phyloP scores from a whole-genome alignment of 1,284 basidiomycete genomes.

The Apiotrichum gamsii region DNA sequence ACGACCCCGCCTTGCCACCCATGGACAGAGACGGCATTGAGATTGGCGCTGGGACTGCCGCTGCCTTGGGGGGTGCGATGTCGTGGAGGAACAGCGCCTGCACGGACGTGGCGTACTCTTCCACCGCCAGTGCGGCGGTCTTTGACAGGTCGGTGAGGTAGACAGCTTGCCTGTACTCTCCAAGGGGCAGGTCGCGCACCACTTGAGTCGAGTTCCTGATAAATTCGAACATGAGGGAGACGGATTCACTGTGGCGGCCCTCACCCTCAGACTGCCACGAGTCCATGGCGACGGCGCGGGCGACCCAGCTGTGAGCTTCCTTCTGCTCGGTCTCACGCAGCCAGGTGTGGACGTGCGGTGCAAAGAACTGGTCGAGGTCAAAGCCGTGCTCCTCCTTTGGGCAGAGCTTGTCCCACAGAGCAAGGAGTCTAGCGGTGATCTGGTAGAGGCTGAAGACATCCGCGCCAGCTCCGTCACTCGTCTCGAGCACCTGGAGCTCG shows the following conservation, averaged over 20 bases:
- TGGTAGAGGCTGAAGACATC: slow-evolving; percentile 45
- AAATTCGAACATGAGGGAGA: slow-evolving; percentile 46
- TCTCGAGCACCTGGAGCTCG: slow-evolving; percentile 42
- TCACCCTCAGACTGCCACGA: slow-evolving; percentile 45
- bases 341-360: slow-evolving; percentile 46
- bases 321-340: slow-evolving; percentile 40
- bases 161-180: slow-evolving; percentile 43
- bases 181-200: slow-evolving; percentile 40
- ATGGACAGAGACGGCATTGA: slow-evolving; percentile 2
- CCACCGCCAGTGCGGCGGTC: slow-evolving; percentile 37
- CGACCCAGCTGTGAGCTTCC: slow-evolving; percentile 45
- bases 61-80: slow-evolving; percentile 21
- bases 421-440: slow-evolving; percentile 31
- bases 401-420: slow-evolving; percentile 40
- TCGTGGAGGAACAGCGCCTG: slow-evolving; percentile 39
- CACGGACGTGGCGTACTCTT: slow-evolving; percentile 42
- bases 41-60: not conserved
- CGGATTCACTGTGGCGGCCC: slow-evolving; percentile 41
- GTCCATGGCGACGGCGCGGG: slow-evolving; percentile 44
- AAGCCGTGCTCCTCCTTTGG: slow-evolving; percentile 38
- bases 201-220: slow-evolving; percentile 36
- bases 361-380: slow-evolving; percentile 45
- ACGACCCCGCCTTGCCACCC: slow-evolving; percentile 40
- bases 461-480: slow-evolving; percentile 26
- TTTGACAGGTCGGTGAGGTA: slow-evolving; percentile 46